Percentiles rank a stretch among this genome's conserved stretches.
These are phyloP conservation scores for Phytophthora nicotianae DNA, from an alignment of 352 stramenopile genomes.

Conservation along the genomic window DNA sequence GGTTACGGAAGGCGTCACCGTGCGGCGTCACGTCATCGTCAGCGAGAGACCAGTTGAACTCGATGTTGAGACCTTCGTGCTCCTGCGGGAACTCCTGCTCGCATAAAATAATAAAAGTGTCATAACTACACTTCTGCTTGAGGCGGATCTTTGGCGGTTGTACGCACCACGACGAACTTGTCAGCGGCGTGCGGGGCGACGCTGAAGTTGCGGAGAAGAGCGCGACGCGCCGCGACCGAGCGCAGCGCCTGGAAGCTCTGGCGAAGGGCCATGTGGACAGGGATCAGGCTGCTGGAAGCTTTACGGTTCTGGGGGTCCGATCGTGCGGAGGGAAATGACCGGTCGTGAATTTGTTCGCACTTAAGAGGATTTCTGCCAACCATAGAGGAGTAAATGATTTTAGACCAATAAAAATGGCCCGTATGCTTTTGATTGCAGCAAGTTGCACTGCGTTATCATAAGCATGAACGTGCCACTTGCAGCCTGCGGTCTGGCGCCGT, in stretches of 20 bases:
- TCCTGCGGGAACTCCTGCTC: slow-evolving; percentile 75
- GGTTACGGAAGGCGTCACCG: slow-evolving; percentile 80
- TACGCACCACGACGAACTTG: slow-evolving; percentile 78
- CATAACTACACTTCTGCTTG: background rate
- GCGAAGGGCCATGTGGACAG: slow-evolving; percentile 59
- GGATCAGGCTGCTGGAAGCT: slow-evolving; percentile 2
- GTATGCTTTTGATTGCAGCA: slow-evolving; percentile 9
- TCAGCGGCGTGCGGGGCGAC: slow-evolving; percentile 66
- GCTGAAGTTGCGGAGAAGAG: slow-evolving; percentile 47
- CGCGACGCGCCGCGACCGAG: slow-evolving; percentile 44
- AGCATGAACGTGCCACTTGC: slow-evolving; percentile 48
- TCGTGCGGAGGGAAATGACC: slow-evolving; percentile 48
- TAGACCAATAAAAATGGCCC: background rate
- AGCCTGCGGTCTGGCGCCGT: slow-evolving; percentile 63
- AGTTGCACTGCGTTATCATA: slow-evolving; percentile 12
- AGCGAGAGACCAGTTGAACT: slow-evolving; percentile 88
- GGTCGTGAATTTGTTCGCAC: slow-evolving; percentile 23
- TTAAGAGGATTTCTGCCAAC: slow-evolving; percentile 43
- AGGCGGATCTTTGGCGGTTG: background rate
- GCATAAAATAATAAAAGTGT: slow-evolving; percentile 6
- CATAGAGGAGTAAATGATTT: background rate
- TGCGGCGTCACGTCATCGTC: slow-evolving; percentile 83
- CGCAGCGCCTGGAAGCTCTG: slow-evolving; percentile 62
- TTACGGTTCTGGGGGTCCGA: slow-evolving; percentile 42
- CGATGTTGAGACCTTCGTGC: slow-evolving; percentile 81